Evolutionary conservation across 1,284 basidiomycete genomes (phyloP), one percentile per base, ranked within the genome.

Genomic region (Phellinidium pouzarii): DNA sequence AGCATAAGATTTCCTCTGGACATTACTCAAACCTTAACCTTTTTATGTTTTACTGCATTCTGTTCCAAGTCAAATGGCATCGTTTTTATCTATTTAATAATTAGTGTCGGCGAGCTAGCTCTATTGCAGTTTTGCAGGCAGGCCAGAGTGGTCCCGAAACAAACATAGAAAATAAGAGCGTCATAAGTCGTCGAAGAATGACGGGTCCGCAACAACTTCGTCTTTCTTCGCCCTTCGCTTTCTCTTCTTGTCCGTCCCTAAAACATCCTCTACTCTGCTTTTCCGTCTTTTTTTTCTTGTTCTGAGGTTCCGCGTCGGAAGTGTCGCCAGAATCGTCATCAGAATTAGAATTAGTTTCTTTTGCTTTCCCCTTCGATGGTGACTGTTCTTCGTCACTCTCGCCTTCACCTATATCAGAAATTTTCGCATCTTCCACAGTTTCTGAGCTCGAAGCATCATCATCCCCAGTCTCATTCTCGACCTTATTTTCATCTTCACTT

Each of bases 161-260:
- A 7, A 31, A 31, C 6, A 19, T 20, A 49, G n/a, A 44, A 5
- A 27, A 23, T 23, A 25, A n/a, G 27, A 46, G 29, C 25, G 57
- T 68, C 72, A 87, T 49, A 90, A 66, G 48, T 75, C 84, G 45
- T 79, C 77, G 62, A 90, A 91, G 67, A 90, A 90, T n/a, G 78
- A 73, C 9, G 73, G 69, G 22, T 77, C 78, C 3, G 75, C 71
- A 40, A 73, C 74, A 37, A 79, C 72, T 58, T 74, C 68, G 59
- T 79, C 79, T 56, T 72, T 75, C 27, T 77, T 80, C n/a, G 56
- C 55, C 25, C 50, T 57, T 22, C 56, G 45, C 65, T 80, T 84
- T 65, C 78, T 77, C 63, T 71, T 77, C 62, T 74, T 76, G 36
- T 65, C 65, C 12, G 66, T 63, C 44, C 60, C 60, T 53, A 80